Percentiles rank a stretch among this genome's conserved stretches.
phyloP scores from a whole-genome alignment of 345 rosid genomes.

The Linum trigynum region DNA sequence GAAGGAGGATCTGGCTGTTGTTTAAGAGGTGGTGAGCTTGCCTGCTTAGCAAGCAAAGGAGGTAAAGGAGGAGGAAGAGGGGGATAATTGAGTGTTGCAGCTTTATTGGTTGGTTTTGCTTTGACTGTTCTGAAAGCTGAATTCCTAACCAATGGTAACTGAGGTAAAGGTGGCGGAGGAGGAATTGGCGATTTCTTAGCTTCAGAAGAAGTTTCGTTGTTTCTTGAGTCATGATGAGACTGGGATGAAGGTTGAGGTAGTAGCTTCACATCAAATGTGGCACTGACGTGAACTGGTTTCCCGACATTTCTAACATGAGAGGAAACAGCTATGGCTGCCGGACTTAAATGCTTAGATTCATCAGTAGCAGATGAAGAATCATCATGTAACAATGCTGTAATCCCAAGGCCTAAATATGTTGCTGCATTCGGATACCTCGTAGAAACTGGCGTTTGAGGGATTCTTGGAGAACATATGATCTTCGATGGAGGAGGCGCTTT shows the following conservation, averaged over 20 bases:
- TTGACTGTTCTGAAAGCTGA: conserved; percentile 7
- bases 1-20: conserved; percentile 51
- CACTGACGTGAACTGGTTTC: conserved; percentile 17
- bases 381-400: conserved; percentile 71
- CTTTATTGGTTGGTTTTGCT: conserved; percentile 1
- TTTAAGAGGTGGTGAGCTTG: conserved; percentile 6
- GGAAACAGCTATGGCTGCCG: conserved; percentile 22
- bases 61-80: conserved; percentile 18
- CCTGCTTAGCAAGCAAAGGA: neutral
- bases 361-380: conserved; percentile 33
- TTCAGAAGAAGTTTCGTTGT: neutral
- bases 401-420: conserved; percentile 50
- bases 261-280: conserved; percentile 10
- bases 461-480: conserved; percentile 42
- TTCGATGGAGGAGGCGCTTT: conserved; percentile 44
- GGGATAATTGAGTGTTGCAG: neutral
- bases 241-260: conserved; percentile 13
- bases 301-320: conserved; percentile 21
- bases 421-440: conserved; percentile 50
- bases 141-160: conserved; percentile 12
- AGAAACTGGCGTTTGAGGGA: conserved; percentile 31
- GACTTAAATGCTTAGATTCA: conserved; percentile 28
- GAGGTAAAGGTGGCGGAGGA: conserved; percentile 12
- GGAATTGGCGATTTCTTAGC: conserved; percentile 10
- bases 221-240: conserved; percentile 2